Base-by-base conservation (phyloP, 169 alveolate genomes). In the Eimeria falciformis region DNA sequence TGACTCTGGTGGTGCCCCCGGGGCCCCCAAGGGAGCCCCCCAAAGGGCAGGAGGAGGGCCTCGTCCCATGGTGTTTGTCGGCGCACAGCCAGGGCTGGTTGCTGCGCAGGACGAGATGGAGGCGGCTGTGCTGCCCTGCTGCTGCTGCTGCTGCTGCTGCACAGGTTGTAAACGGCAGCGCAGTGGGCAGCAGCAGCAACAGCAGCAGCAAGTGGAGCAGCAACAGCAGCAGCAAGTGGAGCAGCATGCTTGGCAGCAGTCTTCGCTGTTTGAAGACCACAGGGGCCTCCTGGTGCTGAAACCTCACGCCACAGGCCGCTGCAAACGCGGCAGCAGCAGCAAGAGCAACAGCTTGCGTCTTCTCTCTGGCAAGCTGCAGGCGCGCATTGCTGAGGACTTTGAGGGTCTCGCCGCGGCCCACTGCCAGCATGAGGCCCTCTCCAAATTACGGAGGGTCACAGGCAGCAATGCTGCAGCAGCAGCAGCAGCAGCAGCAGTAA, bases 61-160 rank as follows among this genome's bases (percentile, higher is more conserved):
- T n/a, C 73, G 29, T 14, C 73, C 73, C 12, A 62, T 62, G 73
- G 29, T 62, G 37, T 62, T 14, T n/a, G 73, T 62, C n/a, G 73
- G 73, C 73, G 73, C 73, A 14, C 73, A 62, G 73, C 73, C 73
- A 18, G 73, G 73, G 11, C 7, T 62, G 73, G 73, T 62, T n/a
- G 29, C 73, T 62, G 73, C 73, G 11, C n/a, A 18, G 11, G 73
- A 62, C 25, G 73, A 62, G 73, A 62, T 62, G 73, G 73, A 62
- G n/a, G 73, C 73, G 29, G 73, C 73, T 0, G 73, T 62, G 25
- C 73, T 62, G 73, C 73, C 73, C 12, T 62, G 73, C 73, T 62
- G 73, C 73, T 62, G 73, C 73, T 18, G 73, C 73, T 62, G 73
- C 73, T 62, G 73, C 73, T 18, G 73, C 73, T 62, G 73, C 73